Percentiles rank a stretch among this genome's conserved stretches.
phyloP scores from a whole-genome alignment of 2,329 filamentous ascomycete species.

The Aspergillus intermedius region DNA sequence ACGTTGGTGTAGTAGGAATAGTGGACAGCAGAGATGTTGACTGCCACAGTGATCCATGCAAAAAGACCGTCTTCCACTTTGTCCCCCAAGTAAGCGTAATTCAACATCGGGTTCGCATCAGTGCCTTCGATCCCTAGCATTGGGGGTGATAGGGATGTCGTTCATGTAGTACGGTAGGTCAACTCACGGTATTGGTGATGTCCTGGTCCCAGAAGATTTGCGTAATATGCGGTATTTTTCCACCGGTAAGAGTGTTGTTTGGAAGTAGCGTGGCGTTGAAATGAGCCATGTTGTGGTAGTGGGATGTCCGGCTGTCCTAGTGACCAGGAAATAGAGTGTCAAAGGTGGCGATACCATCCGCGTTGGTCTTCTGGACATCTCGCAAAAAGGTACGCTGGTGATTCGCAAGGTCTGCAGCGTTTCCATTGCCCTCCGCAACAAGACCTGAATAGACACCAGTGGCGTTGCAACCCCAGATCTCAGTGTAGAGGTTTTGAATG shows the following conservation, averaged over 20 bases:
- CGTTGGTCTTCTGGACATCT: conserved; percentile 38
- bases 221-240: conserved; percentile 52
- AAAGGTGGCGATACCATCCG: conserved; percentile 38
- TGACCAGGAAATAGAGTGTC: conserved; percentile 41
- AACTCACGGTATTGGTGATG: conserved; percentile 45
- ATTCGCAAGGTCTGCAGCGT: conserved; percentile 15
- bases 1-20: background rate
- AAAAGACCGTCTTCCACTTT: conserved; percentile 9
- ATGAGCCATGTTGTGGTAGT: conserved; percentile 26
- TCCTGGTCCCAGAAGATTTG: conserved; percentile 57
- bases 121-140: conserved; percentile 8
- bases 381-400: conserved; percentile 37
- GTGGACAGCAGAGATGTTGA: conserved; percentile 7
- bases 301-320: conserved; percentile 32
- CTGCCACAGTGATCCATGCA: conserved; percentile 9
- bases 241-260: conserved; percentile 38
- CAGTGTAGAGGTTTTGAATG: conserved; percentile 24
- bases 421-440: conserved; percentile 22
- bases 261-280: conserved; percentile 22
- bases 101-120: conserved; percentile 9
- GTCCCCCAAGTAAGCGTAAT: conserved; percentile 11
- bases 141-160: conserved; percentile 8
- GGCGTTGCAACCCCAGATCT: conserved; percentile 33
- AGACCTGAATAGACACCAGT: conserved; percentile 26
- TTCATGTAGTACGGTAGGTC: conserved; percentile 25